Evolutionary conservation across 208 protist genomes (phyloP).

Genomic region (Leishmania tarentolae): DNA sequence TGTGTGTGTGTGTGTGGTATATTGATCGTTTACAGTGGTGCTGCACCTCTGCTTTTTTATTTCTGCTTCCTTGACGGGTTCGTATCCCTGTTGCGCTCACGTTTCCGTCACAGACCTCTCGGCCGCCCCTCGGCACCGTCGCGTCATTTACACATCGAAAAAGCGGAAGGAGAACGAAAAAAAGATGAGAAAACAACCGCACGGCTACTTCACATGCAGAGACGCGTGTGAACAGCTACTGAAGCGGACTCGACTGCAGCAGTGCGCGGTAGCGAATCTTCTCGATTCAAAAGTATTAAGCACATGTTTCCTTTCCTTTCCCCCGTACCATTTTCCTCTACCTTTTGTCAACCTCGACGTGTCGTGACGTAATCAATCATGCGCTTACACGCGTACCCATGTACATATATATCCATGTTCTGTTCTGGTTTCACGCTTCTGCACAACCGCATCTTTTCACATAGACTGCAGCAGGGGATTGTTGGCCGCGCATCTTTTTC

Average conservation of each 20-base stretch:
- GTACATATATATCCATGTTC: background rate
- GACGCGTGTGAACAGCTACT: background rate
- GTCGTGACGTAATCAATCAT: background rate
- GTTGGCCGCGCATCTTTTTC: background rate
- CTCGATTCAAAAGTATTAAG: background rate
- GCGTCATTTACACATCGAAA: background rate
- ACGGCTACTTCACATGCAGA: background rate
- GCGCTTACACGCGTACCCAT: constrained; percentile 8
- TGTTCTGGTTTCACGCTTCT: background rate
- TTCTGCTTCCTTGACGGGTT: background rate
- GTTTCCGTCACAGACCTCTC: background rate
- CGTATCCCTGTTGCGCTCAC: background rate
- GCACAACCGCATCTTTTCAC: background rate
- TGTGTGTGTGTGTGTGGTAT: background rate
- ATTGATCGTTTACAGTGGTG: background rate
- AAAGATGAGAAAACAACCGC: background rate
- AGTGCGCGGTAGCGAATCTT: background rate
- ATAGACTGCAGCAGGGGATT: background rate
- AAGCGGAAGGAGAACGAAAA: background rate
- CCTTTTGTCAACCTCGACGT: background rate
- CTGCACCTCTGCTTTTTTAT: background rate
- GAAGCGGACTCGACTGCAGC: background rate
- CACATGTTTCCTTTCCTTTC: background rate
- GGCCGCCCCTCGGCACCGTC: background rate
- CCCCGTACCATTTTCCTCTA: background rate